These are phyloP conservation scores for Lactifluus piperatus DNA, from an alignment of 768 basidiomycete species.

Conservation along the genomic window DNA sequence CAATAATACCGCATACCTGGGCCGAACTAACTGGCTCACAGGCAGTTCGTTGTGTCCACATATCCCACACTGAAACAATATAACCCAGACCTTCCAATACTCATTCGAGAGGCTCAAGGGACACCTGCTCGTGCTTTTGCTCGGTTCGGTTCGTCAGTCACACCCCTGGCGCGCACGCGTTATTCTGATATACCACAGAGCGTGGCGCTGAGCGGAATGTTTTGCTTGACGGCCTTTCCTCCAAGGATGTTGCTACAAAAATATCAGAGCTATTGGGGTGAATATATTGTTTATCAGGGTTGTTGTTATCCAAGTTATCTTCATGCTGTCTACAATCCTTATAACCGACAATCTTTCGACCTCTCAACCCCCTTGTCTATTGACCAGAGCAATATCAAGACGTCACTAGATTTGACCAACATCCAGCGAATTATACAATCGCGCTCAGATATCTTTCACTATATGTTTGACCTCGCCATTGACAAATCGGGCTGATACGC, in stretches of 20 bases:
- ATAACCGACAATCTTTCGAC: not conserved
- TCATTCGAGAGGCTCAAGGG: conserved; percentile 72
- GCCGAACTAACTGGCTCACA: conserved; percentile 24
- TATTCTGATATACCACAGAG: conserved; percentile 37
- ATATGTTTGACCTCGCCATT: conserved; percentile 6
- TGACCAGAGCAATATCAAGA: not conserved
- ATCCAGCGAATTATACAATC: not conserved
- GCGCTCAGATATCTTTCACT: not conserved
- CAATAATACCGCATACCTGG: not conserved
- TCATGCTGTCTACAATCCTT: not conserved
- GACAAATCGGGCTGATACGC: conserved; percentile 5
- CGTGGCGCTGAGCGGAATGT: conserved; percentile 74
- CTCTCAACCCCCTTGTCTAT: not conserved
- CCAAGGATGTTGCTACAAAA: conserved; percentile 62
- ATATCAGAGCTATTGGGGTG: conserved; percentile 50
- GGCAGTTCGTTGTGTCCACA: conserved; percentile 70
- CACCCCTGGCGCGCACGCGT: not conserved
- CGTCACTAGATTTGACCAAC: not conserved
- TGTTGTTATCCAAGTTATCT: not conserved
- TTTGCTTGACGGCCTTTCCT: conserved; percentile 67
- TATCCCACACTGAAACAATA: conserved; percentile 71
- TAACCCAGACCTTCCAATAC: conserved; percentile 79
- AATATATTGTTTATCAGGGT: not conserved
- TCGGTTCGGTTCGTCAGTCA: conserved; percentile 58
- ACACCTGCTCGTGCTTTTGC: conserved; percentile 81